Conservation (phyloP, 1,139 yeast species). For the Candida neerlandica region DNA sequence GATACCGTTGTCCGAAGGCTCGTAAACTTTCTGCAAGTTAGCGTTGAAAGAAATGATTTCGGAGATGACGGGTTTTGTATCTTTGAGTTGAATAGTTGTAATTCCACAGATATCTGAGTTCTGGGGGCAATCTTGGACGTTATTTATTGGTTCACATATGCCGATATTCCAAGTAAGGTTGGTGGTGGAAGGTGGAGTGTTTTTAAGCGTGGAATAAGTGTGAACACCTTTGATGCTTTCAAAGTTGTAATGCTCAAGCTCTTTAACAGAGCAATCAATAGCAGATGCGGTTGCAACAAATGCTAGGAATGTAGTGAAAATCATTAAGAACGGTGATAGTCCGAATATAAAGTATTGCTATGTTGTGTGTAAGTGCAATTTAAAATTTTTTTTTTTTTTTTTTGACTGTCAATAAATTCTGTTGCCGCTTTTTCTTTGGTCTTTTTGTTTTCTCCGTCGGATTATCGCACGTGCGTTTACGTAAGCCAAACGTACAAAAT, state of each 20-base stretch:
- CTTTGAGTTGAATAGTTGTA: conserved; percentile 52
- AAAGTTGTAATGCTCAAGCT: conserved; percentile 44
- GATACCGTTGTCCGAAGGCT: conserved; percentile 42
- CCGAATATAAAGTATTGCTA: background rate
- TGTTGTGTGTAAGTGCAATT: background rate
- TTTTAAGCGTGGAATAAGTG: conserved; percentile 35
- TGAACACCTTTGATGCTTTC: conserved; percentile 53
- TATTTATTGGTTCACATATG: conserved; percentile 58
- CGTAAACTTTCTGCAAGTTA: conserved; percentile 34
- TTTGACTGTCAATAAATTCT: background rate
- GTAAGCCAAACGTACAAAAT: background rate
- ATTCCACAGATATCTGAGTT: conserved; percentile 74
- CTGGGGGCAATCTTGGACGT: conserved; percentile 56
- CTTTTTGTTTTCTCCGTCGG: background rate
- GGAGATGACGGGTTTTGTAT: conserved; percentile 42
- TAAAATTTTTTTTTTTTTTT: conserved; percentile 1
- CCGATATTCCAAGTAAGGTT: conserved; percentile 69
- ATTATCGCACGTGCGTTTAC: background rate
- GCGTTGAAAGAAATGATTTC: conserved; percentile 56
- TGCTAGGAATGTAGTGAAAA: conserved; percentile 7
- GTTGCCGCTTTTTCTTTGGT: background rate
- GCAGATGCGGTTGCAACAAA: conserved; percentile 20
- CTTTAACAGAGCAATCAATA: conserved; percentile 48
- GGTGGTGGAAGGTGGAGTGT: conserved; percentile 80
- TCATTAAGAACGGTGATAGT: background rate